Percentiles rank a stretch among this genome's conserved stretches.
These are phyloP conservation scores for Aspergillus cejpii DNA, from an alignment of 2,329 filamentous ascomycete genomes.

Conservation along the genomic window DNA sequence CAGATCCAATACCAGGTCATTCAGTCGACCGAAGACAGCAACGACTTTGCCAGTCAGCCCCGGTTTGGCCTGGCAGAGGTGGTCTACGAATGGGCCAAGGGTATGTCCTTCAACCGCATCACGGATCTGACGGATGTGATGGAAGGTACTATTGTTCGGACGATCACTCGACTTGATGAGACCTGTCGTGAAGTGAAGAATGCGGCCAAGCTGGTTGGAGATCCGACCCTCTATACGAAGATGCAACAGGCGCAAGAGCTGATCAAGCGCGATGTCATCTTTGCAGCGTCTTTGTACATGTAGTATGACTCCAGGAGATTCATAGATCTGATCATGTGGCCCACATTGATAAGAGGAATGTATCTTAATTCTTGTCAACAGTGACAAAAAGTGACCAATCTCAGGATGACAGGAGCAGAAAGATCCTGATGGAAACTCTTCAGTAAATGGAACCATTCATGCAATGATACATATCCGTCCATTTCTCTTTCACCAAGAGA, in stretches of 20 bases:
- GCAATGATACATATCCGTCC: too few species aligned
- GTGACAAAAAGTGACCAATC: too few species aligned
- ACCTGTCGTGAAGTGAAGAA: constrained; percentile 97
- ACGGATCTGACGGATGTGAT: constrained; percentile 92
- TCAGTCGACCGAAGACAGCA: constrained; percentile 78
- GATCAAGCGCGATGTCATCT: constrained; percentile 93
- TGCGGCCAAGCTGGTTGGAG: constrained; percentile 87
- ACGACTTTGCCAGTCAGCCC: constrained; percentile 80
- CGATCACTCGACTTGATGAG: constrained; percentile 90
- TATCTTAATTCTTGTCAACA: too few species aligned
- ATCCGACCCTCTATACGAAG: constrained; percentile 87
- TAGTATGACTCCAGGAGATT: constrained; percentile 33
- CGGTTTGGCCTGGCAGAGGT: constrained; percentile 94
- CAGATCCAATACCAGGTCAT: constrained; percentile 92
- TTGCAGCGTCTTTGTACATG: constrained; percentile 83
- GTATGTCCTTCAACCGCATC: constrained; percentile 98
- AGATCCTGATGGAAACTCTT: too few species aligned
- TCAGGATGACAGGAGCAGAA: too few species aligned
- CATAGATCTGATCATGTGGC: too few species aligned
- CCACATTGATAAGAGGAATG: too few species aligned
- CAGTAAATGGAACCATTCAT: too few species aligned
- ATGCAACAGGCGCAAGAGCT: constrained; percentile 97
- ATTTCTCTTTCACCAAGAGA: too few species aligned
- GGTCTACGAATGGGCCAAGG: constrained; percentile 95
- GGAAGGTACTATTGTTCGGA: constrained; percentile 92